Conservation (phyloP, 768 basidiomycete species). For the Mycena capillaripes region DNA sequence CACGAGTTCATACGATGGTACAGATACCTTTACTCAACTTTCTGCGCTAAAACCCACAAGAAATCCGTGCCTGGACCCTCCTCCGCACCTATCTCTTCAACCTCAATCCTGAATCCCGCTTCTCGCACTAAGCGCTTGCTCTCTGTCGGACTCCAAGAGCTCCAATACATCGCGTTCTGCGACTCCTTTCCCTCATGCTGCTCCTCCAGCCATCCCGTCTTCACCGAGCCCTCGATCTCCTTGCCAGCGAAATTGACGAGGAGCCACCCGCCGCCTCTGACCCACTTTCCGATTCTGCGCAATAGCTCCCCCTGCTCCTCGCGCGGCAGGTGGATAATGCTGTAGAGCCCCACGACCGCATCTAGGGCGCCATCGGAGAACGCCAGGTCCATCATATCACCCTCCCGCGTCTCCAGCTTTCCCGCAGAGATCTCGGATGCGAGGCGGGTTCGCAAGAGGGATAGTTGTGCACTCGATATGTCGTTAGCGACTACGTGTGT, state of each 20-base stretch:
- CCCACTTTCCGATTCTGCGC: slow-evolving; percentile 23
- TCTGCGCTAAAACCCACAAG: slow-evolving; percentile 20
- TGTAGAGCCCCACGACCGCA: slow-evolving; percentile 23
- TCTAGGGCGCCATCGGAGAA: slow-evolving; percentile 14
- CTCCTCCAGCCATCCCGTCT: slow-evolving; percentile 23
- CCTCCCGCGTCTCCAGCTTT: slow-evolving; percentile 16
- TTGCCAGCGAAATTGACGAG: slow-evolving; percentile 22
- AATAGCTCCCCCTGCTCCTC: slow-evolving; percentile 22
- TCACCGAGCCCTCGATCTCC: slow-evolving; percentile 18
- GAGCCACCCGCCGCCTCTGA: slow-evolving; percentile 22
- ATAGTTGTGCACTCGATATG: slow-evolving; percentile 17
- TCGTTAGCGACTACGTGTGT: slow-evolving; percentile 20
- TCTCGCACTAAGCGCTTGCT: slow-evolving; percentile 18
- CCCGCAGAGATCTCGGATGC: slow-evolving; percentile 18
- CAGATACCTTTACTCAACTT: background rate
- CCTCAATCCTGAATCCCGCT: slow-evolving; percentile 25
- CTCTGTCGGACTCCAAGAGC: slow-evolving; percentile 20
- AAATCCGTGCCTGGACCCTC: slow-evolving; percentile 15
- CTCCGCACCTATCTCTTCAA: slow-evolving; percentile 14
- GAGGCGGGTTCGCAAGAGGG: slow-evolving; percentile 13
- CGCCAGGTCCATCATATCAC: slow-evolving; percentile 24
- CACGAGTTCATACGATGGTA: no score
- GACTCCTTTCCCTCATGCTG: slow-evolving; percentile 17
- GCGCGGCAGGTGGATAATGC: slow-evolving; percentile 20
- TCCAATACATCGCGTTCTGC: slow-evolving; percentile 24